Base-by-base conservation (phyloP, 495 filamentous ascomycete species). In the Annulohypoxylon moriforme region DNA sequence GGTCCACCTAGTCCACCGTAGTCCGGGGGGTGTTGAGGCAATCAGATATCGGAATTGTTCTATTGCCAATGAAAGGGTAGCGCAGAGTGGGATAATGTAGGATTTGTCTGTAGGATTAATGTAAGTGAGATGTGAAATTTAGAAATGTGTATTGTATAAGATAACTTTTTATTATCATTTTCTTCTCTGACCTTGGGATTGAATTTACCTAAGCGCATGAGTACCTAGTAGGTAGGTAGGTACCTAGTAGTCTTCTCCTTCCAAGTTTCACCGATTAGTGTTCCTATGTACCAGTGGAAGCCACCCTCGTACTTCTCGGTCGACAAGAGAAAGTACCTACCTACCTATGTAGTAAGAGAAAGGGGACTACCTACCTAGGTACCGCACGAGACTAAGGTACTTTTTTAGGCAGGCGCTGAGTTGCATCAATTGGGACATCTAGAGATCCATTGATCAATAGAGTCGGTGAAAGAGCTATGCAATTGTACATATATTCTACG, bases 71-170 rank as follows among this genome's bases (percentile, higher is more conserved):
- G 70, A 64, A 68, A 40, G 40, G 55, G 57, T 57, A 60, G 50
- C 18, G 56, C 56, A 57, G 60, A 67, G 70, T 73, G 64, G 70
- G 70, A 73, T 73, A 73, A 55, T 42, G 69, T 72, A 44, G 52
- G 64, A 72, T 68, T 64, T 67, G 18, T 59, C 60, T 65, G 68
- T 60, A 42, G 40, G 60, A 52, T 38, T 40, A 31, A 42, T 58
- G 56, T 38, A 24, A 25, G 50, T 20, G 47, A 44, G 36, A 49
- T 57, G 46, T 46, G 31, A 46, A 44, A 29, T 18, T 44, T 2
- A 34, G 31, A 33, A 18, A 38, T 49, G 27, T 38, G 53, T 36
- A 38, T 24, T 47, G 42, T 36, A 20, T 25, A 36, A 52, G 52
- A 65, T 6, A 57, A 65, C 27, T 46, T 57, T 57, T 65, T 27